Evolutionary conservation across 1,284 basidiomycete species (phyloP).

Genomic region (Moniliophthora roreri): DNA sequence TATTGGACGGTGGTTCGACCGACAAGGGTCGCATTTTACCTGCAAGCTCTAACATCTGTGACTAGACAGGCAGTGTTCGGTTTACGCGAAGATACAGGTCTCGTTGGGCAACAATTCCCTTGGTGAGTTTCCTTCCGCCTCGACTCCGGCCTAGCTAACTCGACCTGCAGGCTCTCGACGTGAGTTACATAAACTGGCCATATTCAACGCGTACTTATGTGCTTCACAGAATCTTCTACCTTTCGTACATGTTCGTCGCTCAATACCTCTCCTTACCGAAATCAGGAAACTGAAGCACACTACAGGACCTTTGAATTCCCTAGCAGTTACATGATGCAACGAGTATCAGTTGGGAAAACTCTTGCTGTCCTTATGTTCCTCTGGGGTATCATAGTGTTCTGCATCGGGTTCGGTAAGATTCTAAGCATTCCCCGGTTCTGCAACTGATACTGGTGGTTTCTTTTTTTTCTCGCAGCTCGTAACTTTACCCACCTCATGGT

Average conservation of each 20-base stretch:
- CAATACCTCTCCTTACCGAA: no score
- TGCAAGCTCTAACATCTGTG: no score
- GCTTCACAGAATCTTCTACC: conserved; percentile 14
- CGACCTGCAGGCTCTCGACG: conserved; percentile 13
- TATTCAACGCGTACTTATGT: not conserved
- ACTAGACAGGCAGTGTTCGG: conserved; percentile 17
- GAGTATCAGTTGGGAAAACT: conserved; percentile 17
- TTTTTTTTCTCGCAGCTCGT: conserved; percentile 23
- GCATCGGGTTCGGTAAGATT: conserved; percentile 11
- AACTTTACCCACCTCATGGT: conserved; percentile 15
- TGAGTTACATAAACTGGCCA: conserved; percentile 5
- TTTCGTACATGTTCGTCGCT: no score
- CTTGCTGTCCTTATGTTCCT: no score
- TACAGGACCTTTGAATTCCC: conserved; percentile 16
- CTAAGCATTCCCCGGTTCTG: not conserved
- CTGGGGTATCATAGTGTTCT: conserved; percentile 16
- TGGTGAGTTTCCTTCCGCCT: conserved; percentile 6
- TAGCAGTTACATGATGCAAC: conserved; percentile 15
- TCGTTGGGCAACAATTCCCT: conserved; percentile 17
- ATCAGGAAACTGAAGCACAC: no score
- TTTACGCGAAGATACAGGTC: conserved; percentile 13
- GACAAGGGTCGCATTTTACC: no score
- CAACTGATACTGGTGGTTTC: conserved; percentile 9
- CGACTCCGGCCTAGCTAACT: not conserved
- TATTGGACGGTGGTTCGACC: no score